Conservation (phyloP, 116 monocot species). For the Zostera marina region DNA sequence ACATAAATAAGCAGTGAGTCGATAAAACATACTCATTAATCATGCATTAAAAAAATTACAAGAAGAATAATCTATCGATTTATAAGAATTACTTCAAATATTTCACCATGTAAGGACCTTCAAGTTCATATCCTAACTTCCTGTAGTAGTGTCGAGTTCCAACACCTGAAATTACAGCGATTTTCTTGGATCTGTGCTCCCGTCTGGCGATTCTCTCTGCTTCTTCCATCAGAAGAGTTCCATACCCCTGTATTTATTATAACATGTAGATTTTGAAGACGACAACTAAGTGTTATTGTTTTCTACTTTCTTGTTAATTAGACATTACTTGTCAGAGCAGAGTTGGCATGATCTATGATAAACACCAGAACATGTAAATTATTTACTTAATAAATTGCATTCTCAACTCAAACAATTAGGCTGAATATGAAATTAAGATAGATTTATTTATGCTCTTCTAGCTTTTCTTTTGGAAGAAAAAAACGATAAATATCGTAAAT, state of each 20-base stretch:
- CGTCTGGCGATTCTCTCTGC: conserved; percentile 73
- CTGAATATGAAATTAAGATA: too few relatives aligned
- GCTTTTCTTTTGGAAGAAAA: not conserved
- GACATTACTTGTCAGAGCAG: too few relatives aligned
- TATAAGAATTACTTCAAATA: conserved; percentile 16
- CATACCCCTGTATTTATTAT: conserved; percentile 53
- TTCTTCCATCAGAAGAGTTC: conserved; percentile 96
- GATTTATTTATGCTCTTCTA: too few relatives aligned
- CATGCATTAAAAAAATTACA: not conserved
- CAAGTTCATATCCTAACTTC: conserved; percentile 90
- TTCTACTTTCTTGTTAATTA: too few relatives aligned
- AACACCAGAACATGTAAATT: too few relatives aligned
- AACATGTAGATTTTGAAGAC: too few relatives aligned
- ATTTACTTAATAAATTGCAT: too few relatives aligned
- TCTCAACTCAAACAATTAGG: too few relatives aligned
- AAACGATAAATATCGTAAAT: too few relatives aligned
- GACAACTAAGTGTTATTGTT: too few relatives aligned
- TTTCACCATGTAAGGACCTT: conserved; percentile 99
- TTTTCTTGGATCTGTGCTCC: conserved; percentile 73
- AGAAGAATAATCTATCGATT: not conserved
- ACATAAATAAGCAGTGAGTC: not conserved
- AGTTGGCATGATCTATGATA: too few relatives aligned
- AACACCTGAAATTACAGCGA: conserved; percentile 95
- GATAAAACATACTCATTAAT: too few relatives aligned
- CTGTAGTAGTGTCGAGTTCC: conserved; percentile 95